These are phyloP conservation scores for Termitomyces sp. DNA, from an alignment of 768 basidiomycete species.

Conservation along the genomic window DNA sequence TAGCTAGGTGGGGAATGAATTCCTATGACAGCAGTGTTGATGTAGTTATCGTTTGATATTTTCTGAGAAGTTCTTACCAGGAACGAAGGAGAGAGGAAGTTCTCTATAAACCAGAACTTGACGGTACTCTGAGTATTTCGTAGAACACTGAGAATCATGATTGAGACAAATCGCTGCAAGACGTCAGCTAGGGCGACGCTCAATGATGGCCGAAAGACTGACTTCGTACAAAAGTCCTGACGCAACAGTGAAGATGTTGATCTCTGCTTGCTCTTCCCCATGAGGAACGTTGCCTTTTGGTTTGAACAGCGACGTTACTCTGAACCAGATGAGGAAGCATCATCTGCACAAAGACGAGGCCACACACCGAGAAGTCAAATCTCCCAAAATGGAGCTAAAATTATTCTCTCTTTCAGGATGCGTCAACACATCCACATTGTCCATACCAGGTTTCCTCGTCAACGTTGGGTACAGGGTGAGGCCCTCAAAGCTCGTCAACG, in stretches of 20 bases:
- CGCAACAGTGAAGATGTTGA: slow-evolving; percentile 99
- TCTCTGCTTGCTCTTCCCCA: slow-evolving; percentile 68
- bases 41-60: neutral
- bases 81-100: slow-evolving; percentile 98
- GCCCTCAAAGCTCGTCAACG: slow-evolving; percentile 88
- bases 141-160: slow-evolving; percentile 97
- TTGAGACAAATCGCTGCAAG: slow-evolving; percentile 88
- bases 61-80: slow-evolving; percentile 47
- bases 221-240: slow-evolving; percentile 97
- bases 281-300: slow-evolving; percentile 23
- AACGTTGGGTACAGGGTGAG: slow-evolving; percentile 85
- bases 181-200: slow-evolving; percentile 6
- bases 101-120: slow-evolving; percentile 99
- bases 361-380: slow-evolving; percentile 50
- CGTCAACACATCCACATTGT: slow-evolving; percentile 74
- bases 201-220: slow-evolving; percentile 8
- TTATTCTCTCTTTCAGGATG: slow-evolving; percentile 32
- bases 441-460: slow-evolving; percentile 69
- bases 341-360: neutral
- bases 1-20: slow-evolving; percentile 91
- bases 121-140: slow-evolving; percentile 92
- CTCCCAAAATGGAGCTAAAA: slow-evolving; percentile 41
- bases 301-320: slow-evolving; percentile 45
- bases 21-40: slow-evolving; percentile 47
- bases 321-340: slow-evolving; percentile 17